Evolutionary conservation across 2,329 filamentous ascomycete species (phyloP).

Genomic region (Venturia oleaginea): DNA sequence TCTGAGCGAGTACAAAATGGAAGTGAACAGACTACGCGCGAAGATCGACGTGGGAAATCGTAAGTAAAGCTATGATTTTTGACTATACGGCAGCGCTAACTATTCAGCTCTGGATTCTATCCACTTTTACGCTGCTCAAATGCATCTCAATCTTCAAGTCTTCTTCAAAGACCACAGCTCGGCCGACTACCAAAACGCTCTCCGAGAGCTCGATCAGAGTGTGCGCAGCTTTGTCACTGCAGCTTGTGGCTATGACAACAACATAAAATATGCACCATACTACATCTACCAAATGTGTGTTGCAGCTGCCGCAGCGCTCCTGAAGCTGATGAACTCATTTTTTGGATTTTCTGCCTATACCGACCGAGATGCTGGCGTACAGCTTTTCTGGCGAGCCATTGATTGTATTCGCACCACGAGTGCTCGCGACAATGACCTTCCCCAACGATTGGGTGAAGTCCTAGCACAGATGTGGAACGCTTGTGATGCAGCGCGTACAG

Average conservation of each 20-base stretch:
- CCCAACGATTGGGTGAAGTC: constrained; percentile 72
- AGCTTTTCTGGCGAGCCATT: constrained; percentile 63
- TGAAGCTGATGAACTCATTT: constrained; percentile 68
- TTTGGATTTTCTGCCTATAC: constrained; percentile 56
- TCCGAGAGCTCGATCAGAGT: constrained; percentile 67
- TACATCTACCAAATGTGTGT: constrained; percentile 81
- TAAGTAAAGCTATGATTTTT: background rate
- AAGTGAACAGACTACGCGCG: background rate
- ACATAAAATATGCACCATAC: constrained; percentile 58
- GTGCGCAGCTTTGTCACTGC: constrained; percentile 59
- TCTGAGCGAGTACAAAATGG: background rate
- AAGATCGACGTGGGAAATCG: constrained; percentile 2
- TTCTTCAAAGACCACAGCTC: constrained; percentile 73
- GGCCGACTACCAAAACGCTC: constrained; percentile 61
- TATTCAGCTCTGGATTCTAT: constrained; percentile 34
- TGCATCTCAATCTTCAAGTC: constrained; percentile 68
- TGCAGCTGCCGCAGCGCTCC: constrained; percentile 66
- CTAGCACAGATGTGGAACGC: constrained; percentile 80
- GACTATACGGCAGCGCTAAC: background rate
- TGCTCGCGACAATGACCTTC: constrained; percentile 68
- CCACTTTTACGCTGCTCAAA: constrained; percentile 61
- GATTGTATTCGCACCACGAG: constrained; percentile 62
- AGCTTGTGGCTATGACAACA: constrained; percentile 39
- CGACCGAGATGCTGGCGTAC: constrained; percentile 57
- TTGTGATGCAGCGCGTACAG: constrained; percentile 7